Base-by-base conservation (phyloP, 23 red algal genomes). In the Gracilaria gracilis region DNA sequence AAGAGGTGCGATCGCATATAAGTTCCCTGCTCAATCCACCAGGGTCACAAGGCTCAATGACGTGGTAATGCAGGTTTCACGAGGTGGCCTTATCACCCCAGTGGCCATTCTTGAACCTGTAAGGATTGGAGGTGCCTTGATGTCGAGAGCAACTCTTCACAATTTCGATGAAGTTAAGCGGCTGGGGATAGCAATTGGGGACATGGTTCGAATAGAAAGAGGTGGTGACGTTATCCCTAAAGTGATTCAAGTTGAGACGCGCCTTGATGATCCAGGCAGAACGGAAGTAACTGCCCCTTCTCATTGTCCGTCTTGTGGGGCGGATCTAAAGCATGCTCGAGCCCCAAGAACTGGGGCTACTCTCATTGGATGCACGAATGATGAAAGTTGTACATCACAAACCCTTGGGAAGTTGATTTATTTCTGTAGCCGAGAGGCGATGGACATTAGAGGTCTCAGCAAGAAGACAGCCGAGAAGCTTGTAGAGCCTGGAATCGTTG, bases 211-310 rank as follows among this genome's bases (percentile, higher is more conserved):
- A 36, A 59, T 96, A 49, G 82, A 87, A 49, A 66, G 95, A 3
- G 82, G 88, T 19, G 95, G 95, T 11, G 95, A 96, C 48, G 95
- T 96, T 4, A 96, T 96, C 23, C 95, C 95, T 28, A 96, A 96
- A 80, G 86, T 96, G 15, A 31, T 81, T 9, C 34, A 44, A 12
- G 88, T 93, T 29, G 75, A 84, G 28, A 57, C 58, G 42, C 34
- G 66, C 2, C 27, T 33, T 20, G 36, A 71, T 16, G 46, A 34
- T 35, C 57, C 42, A 33, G 58, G 47, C 21, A 33, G 87, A 7
- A 75, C 9, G 48, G 40, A 53, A 25, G 32, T 96, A 11, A 34
- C 38, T 1, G 57, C 82, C 24, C 89, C 88, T 11, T 17, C 67
- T 0, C 42, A 70, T 0, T 96, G 89, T 71, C 89, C 94, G 23